Conservation (phyloP, 805 yeast species). For the Ogataea siamensis region DNA sequence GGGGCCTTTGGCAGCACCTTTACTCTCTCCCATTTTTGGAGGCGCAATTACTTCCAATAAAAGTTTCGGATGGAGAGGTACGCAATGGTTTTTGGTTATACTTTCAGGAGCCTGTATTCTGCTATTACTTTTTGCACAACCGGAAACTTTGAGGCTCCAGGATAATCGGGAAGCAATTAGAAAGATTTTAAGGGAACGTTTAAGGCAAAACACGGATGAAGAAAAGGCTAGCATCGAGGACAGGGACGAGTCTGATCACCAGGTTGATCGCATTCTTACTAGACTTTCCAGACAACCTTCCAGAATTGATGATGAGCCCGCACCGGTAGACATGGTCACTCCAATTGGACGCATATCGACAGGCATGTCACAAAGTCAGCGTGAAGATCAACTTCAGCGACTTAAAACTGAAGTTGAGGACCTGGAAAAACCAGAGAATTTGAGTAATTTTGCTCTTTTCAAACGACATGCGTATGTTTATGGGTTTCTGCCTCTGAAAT, state of each 20-base stretch:
- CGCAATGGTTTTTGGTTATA: constrained; percentile 81
- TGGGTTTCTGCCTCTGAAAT: constrained; percentile 56
- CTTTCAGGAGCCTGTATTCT: constrained; percentile 54
- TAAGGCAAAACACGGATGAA: constrained; percentile 15
- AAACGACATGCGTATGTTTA: constrained; percentile 43
- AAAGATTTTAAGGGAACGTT: constrained; percentile 41
- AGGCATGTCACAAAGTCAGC: constrained; percentile 18
- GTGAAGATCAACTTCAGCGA: constrained; percentile 21
- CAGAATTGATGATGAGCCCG: constrained; percentile 7
- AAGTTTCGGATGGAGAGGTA: constrained; percentile 83
- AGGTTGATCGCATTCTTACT: constrained; percentile 35
- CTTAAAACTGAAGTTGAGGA: constrained; percentile 22
- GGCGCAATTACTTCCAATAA: constrained; percentile 58
- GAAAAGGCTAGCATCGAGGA: constrained; percentile 12
- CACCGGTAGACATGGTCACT: constrained; percentile 38
- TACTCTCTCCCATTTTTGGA: constrained; percentile 76
- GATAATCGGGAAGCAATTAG: constrained; percentile 58
- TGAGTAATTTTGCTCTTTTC: constrained; percentile 21
- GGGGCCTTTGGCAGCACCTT: constrained; percentile 81
- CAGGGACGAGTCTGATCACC: constrained; percentile 13
- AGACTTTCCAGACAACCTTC: constrained; percentile 33
- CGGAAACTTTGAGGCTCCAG: constrained; percentile 73
- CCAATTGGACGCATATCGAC: constrained; percentile 35
- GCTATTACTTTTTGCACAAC: constrained; percentile 55
- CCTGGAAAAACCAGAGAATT: constrained; percentile 21